Percentiles rank a stretch among this genome's conserved stretches.
Evolutionary conservation across 805 yeast genomes (phyloP).

Genomic region (Ogataea chonburiensis): DNA sequence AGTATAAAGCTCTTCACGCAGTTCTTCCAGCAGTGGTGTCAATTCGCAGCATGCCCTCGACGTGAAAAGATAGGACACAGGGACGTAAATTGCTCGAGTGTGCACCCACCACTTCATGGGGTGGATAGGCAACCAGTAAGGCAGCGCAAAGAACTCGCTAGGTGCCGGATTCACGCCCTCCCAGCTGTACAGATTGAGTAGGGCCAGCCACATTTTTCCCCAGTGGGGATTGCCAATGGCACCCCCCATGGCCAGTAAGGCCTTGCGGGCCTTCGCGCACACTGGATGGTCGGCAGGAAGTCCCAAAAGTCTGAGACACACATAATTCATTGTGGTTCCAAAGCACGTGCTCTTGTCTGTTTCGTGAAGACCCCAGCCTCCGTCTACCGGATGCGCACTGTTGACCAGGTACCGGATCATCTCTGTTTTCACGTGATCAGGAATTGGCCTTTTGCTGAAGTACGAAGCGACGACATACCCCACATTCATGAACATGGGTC

Average conservation of each 20-base stretch:
- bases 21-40: conserved; percentile 58
- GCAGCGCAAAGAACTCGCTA: conserved; percentile 88
- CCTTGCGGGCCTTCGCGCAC: conserved; percentile 68
- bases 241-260: conserved; percentile 76
- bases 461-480: conserved; percentile 80
- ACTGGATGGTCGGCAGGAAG: conserved; percentile 72
- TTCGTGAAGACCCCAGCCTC: conserved; percentile 99
- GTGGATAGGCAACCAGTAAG: conserved; percentile 77
- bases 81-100: conserved; percentile 85
- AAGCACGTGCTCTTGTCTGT: conserved; percentile 92
- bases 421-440: conserved; percentile 64
- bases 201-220: conserved; percentile 92
- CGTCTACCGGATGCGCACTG: conserved; percentile 94
- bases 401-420: conserved; percentile 85
- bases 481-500: conserved; percentile 96
- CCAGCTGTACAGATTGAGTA: conserved; percentile 83
- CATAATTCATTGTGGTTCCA: conserved; percentile 89
- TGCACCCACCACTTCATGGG: conserved; percentile 99
- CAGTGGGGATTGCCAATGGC: conserved; percentile 92
- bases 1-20: conserved; percentile 79
- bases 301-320: conserved; percentile 78
- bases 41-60: conserved; percentile 53
- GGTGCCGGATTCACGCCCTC: conserved; percentile 99
- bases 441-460: conserved; percentile 65
- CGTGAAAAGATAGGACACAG: conserved; percentile 78